These are phyloP conservation scores for Fusarium subglutinans DNA, from an alignment of 2,329 filamentous ascomycete genomes.

Conservation along the genomic window DNA sequence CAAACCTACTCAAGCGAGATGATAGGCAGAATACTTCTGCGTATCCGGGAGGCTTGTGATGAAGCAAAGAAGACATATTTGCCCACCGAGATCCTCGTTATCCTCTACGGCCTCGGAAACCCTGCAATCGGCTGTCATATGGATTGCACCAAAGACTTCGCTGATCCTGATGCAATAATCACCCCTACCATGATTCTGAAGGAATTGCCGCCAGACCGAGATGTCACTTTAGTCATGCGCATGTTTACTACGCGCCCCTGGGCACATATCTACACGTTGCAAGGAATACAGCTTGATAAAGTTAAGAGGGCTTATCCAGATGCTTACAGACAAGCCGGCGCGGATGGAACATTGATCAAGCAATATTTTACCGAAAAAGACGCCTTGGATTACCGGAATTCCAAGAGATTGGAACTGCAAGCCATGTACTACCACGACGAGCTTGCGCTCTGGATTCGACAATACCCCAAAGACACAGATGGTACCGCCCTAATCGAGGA, in stretches of 20 bases:
- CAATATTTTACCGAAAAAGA: neutral
- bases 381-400: neutral
- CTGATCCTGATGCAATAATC: neutral
- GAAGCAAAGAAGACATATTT: neutral
- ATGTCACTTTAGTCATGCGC: neutral
- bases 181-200: neutral
- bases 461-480: neutral
- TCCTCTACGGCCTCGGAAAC: neutral
- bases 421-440: neutral
- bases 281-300: neutral
- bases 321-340: neutral
- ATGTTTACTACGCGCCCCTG: neutral
- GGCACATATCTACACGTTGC: neutral
- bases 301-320: neutral
- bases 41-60: neutral
- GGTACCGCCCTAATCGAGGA: neutral
- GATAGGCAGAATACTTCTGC: neutral
- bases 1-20: neutral
- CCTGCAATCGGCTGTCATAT: neutral
- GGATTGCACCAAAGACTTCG: neutral
- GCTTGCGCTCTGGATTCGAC: neutral
- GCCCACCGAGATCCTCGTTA: neutral
- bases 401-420: accelerated
- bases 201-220: neutral
- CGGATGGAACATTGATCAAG: neutral